Evolutionary conservation across 306 rosid species (phyloP).

Genomic region (Casuarina cunninghamiana): DNA sequence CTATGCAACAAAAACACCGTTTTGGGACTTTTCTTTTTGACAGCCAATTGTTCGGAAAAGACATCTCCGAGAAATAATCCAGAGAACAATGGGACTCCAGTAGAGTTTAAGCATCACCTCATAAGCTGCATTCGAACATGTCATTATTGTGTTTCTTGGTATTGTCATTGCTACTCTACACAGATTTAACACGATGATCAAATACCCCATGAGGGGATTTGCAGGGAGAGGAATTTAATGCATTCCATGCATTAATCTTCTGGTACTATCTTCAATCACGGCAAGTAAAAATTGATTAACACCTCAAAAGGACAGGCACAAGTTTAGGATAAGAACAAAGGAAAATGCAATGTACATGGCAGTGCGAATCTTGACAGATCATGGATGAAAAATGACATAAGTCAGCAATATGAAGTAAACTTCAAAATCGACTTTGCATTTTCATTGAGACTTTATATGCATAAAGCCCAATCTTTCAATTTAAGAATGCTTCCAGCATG

Average conservation of each 20-base stretch:
- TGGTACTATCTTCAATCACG: background rate
- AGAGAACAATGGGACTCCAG: too few relatives aligned
- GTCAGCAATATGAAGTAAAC: background rate
- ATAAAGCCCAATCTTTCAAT: background rate
- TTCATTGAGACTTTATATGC: background rate
- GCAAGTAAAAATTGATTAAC: background rate
- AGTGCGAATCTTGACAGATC: background rate
- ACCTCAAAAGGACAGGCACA: background rate
- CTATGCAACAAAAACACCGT: too few relatives aligned
- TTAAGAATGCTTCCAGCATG: background rate
- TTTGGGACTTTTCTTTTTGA: too few relatives aligned
- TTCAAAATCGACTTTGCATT: background rate
- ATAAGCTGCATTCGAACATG: too few relatives aligned
- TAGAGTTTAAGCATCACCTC: too few relatives aligned
- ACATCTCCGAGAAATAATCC: too few relatives aligned
- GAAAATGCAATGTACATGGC: background rate
- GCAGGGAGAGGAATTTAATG: background rate
- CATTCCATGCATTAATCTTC: background rate
- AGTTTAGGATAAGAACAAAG: background rate
- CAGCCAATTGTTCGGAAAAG: too few relatives aligned
- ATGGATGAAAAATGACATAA: background rate
- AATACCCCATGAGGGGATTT: background rate
- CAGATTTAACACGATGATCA: background rate
- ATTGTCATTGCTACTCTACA: too few relatives aligned
- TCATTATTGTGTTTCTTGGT: too few relatives aligned